Evolutionary conservation across 2,329 filamentous ascomycete genomes (phyloP).

Genomic region (Nectriaceae sp.): DNA sequence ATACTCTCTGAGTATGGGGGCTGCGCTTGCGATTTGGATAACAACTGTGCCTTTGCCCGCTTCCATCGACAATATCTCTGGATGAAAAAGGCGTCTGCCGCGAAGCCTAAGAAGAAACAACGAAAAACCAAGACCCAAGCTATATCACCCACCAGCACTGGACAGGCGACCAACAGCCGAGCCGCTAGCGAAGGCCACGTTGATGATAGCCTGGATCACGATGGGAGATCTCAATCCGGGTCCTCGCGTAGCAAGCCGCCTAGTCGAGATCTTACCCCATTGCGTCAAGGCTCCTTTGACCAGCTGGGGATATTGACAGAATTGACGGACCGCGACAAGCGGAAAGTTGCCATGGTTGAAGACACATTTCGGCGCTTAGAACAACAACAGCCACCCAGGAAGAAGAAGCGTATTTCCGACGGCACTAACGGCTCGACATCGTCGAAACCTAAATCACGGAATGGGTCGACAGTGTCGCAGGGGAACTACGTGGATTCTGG

Average conservation of each 20-base stretch:
- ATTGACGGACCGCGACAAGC: slow-evolving; percentile 66
- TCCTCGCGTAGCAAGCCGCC: slow-evolving; percentile 65
- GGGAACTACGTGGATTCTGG: slow-evolving; percentile 53
- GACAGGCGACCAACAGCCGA: slow-evolving; percentile 63
- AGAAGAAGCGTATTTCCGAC: slow-evolving; percentile 65
- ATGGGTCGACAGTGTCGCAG: slow-evolving; percentile 37
- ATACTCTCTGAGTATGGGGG: slow-evolving; percentile 78
- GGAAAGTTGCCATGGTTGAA: slow-evolving; percentile 67
- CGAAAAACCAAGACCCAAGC: slow-evolving; percentile 57
- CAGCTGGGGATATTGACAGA: slow-evolving; percentile 63
- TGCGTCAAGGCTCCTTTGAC: slow-evolving; percentile 60
- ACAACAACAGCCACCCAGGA: slow-evolving; percentile 56
- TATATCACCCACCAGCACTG: slow-evolving; percentile 63
- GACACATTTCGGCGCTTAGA: slow-evolving; percentile 65
- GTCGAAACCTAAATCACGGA: slow-evolving; percentile 42
- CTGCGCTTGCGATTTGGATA: slow-evolving; percentile 70
- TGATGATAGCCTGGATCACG: slow-evolving; percentile 57
- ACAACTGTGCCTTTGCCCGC: slow-evolving; percentile 63
- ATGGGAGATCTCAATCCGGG: slow-evolving; percentile 46
- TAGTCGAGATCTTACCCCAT: slow-evolving; percentile 66
- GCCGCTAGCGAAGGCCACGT: slow-evolving; percentile 63
- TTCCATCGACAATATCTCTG: slow-evolving; percentile 61
- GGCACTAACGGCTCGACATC: slow-evolving; percentile 41
- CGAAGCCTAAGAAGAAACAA: slow-evolving; percentile 49
- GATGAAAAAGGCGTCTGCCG: slow-evolving; percentile 44